Evolutionary conservation across 1,139 yeast species (phyloP).

Genomic region (Geotrichum reessii): DNA sequence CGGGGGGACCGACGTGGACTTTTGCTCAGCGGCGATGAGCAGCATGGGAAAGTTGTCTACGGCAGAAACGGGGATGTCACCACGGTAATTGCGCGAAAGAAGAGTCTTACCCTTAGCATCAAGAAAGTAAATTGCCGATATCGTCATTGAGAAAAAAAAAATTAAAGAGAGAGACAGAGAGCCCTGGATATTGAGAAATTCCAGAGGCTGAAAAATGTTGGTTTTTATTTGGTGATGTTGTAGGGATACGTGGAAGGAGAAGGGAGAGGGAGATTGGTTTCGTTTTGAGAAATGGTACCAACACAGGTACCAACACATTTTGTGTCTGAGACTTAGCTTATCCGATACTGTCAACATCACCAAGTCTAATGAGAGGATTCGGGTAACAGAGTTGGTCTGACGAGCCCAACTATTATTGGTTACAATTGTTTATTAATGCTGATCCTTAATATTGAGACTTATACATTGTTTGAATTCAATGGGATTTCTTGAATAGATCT

Average conservation of each 20-base stretch:
- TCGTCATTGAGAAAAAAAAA: slow-evolving; percentile 49
- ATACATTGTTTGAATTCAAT: too few relatives aligned
- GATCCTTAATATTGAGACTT: too few relatives aligned
- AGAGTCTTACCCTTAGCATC: slow-evolving; percentile 88
- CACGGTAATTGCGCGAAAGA: slow-evolving; percentile 83
- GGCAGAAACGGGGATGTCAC: slow-evolving; percentile 76
- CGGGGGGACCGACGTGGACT: slow-evolving; percentile 61
- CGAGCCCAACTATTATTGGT: too few relatives aligned
- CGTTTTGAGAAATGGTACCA: neutral
- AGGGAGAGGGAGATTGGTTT: neutral
- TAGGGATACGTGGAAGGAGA: neutral
- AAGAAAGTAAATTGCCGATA: slow-evolving; percentile 83
- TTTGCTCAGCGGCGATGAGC: slow-evolving; percentile 57
- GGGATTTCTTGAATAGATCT: too few relatives aligned
- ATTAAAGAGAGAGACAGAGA: neutral
- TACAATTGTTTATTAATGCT: too few relatives aligned
- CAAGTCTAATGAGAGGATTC: too few relatives aligned
- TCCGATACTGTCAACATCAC: too few relatives aligned
- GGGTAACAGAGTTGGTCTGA: too few relatives aligned
- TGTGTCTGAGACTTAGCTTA: too few relatives aligned
- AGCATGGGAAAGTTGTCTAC: slow-evolving; percentile 81
- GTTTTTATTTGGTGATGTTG: neutral
- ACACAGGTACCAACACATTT: neutral
- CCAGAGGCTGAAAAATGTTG: neutral
- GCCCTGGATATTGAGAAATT: neutral